Evolutionary conservation across 202 grass and related monocot genomes (phyloP).

Genomic region (Panicum hallii): DNA sequence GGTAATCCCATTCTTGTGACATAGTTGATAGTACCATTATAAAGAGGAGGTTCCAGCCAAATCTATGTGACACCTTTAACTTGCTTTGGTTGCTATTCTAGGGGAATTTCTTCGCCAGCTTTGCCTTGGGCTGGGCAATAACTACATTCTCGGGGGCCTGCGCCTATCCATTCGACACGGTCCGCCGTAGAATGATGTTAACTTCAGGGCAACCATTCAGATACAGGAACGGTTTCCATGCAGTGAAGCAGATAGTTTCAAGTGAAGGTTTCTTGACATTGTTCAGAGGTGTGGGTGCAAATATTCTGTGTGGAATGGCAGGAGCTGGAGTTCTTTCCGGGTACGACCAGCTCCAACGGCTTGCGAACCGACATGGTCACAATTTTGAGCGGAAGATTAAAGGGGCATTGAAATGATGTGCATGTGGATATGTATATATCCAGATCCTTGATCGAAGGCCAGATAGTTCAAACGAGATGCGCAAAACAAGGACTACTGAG

Average conservation of each 20-base stretch:
- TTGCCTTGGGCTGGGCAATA: constrained; percentile 83
- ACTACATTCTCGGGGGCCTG: constrained; percentile 88
- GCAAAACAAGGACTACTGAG: not conserved
- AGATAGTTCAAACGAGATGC: constrained; percentile 18
- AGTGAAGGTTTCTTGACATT: constrained; percentile 76
- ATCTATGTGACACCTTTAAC: constrained; percentile 27
- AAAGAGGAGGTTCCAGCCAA: not conserved
- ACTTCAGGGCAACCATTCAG: constrained; percentile 81
- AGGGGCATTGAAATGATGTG: constrained; percentile 59
- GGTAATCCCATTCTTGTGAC: constrained; percentile 53
- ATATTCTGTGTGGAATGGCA: constrained; percentile 89
- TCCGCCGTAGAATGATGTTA: constrained; percentile 95
- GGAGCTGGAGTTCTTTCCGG: constrained; percentile 92
- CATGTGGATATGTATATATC: constrained; percentile 10
- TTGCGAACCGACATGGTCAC: constrained; percentile 52
- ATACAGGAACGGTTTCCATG: constrained; percentile 74
- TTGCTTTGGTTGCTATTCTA: constrained; percentile 53
- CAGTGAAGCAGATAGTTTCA: constrained; percentile 65
- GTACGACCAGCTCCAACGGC: constrained; percentile 80
- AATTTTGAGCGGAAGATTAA: constrained; percentile 59
- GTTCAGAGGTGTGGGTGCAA: constrained; percentile 82
- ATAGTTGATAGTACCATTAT: not conserved
- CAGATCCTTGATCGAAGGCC: constrained; percentile 19
- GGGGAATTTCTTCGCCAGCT: constrained; percentile 94
- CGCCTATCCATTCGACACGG: constrained; percentile 88